Evolutionary conservation across 129 eudicot species (phyloP), one percentile per base, ranked within the genome.

Genomic region (Sambucus nigra): DNA sequence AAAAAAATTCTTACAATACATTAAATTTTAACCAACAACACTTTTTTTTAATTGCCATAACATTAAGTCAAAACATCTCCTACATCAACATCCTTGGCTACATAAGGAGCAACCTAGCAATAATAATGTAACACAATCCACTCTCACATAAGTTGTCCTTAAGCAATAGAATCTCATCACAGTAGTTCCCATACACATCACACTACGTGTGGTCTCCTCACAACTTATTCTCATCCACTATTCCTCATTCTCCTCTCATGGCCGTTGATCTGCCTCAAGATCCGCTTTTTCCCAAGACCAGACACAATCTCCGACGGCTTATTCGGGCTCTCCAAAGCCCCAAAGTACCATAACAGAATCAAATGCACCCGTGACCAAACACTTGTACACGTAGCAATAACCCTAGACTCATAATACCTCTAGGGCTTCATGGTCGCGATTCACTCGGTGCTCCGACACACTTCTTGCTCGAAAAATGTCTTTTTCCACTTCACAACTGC

Each of bases 371-470:
- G 94, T 53, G 78, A 72, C 28, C 64, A 67, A 15, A 55, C 69
- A n/a, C 57, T 60, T 48, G 78, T 87, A 15, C 96, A 87, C 80
- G 74, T 87, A 53, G 94, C 96, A 0, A 87, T 82, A 88, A 87
- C 94, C 10, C 73, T 87, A 6, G 96, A 87, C 62, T 82, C 87
- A 2, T 94, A 87, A 68, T 87, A 87, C 49, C 71, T 87, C 0
- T 82, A 94, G 0, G 96, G 96, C 26, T 82, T 94, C 1, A 65
- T 76, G 69, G 94, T 94, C 22, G 94, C 94, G 20, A 85, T 88
- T 11, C 94, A 88, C 69, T 88, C 97, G 27, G 92, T 81, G 38
- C 92, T 88, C 64, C 94, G 94, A 46, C 97, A 88, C 78, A 69
- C 97, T 2, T 75, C 87, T 5, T 88, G 97, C 32, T 94, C 97